These are phyloP conservation scores for Camellia granthamiana DNA, from an alignment of 148 eudicot genomes.

Conservation along the genomic window DNA sequence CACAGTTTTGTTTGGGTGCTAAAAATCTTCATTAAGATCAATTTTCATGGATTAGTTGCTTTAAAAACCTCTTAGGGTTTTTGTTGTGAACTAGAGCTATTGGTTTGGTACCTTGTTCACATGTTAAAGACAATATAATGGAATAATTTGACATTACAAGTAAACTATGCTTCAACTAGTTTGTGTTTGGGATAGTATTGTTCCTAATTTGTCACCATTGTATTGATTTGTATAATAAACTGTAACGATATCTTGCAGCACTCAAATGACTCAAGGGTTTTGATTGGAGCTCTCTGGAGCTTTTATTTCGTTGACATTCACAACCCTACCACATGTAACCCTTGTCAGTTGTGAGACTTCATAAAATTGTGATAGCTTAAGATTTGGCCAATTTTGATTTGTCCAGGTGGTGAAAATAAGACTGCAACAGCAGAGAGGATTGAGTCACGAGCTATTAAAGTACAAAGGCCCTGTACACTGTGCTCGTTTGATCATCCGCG, in stretches of 20 bases:
- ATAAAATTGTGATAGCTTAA: not conserved
- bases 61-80: not conserved
- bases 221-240: not conserved
- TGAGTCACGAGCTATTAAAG: conserved; percentile 69
- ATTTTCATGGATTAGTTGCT: not conserved
- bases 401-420: conserved; percentile 90
- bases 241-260: not conserved
- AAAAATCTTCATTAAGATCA: not conserved
- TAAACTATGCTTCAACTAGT: not conserved
- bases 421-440: conserved; percentile 85
- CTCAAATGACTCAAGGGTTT: not conserved
- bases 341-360: not conserved
- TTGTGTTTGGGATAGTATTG: not conserved
- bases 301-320: not conserved
- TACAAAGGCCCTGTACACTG: conserved; percentile 94
- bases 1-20: not conserved
- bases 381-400: conserved; percentile 2
- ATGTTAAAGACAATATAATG: not conserved
- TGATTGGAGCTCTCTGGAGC: not conserved
- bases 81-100: not conserved
- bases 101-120: not conserved
- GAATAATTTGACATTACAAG: not conserved
- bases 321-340: not conserved
- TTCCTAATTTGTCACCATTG: not conserved
- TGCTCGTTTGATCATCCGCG: conserved; percentile 70